A percentile compares a stretch with the other conserved stretches of the same genome.
Evolutionary conservation across 805 yeast genomes (phyloP).

Genomic region (Metschnikowia arizonensis): DNA sequence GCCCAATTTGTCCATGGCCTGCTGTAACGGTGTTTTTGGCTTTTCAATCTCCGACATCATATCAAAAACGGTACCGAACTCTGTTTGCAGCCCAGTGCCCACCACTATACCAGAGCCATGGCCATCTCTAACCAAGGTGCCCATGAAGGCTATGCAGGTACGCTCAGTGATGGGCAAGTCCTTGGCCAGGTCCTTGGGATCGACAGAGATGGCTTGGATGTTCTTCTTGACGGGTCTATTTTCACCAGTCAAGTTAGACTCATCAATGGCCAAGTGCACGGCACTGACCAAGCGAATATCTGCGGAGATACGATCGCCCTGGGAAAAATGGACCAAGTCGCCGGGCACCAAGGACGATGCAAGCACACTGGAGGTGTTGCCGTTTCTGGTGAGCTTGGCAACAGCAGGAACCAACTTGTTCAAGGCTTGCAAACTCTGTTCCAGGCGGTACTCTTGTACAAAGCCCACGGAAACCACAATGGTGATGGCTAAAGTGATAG

Average conservation of each 20-base stretch:
- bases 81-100: constrained; percentile 85
- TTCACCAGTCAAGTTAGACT: constrained; percentile 94
- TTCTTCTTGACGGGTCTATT: constrained; percentile 77
- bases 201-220: constrained; percentile 37
- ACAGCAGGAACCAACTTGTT: constrained; percentile 95
- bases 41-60: constrained; percentile 95
- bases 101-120: constrained; percentile 91
- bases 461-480: constrained; percentile 97
- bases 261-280: constrained; percentile 81
- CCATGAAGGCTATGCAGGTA: constrained; percentile 86
- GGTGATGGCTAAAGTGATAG: constrained; percentile 84
- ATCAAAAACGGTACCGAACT: constrained; percentile 90
- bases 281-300: constrained; percentile 80
- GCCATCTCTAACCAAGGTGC: constrained; percentile 94
- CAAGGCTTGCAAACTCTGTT: constrained; percentile 88
- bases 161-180: constrained; percentile 64
- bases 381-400: constrained; percentile 84
- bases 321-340: constrained; percentile 81
- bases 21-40: constrained; percentile 96
- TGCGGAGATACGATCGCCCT: constrained; percentile 97
- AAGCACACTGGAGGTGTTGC: constrained; percentile 70
- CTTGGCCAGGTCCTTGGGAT: constrained; percentile 18
- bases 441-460: constrained; percentile 95
- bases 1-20: constrained; percentile 93
- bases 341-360: constrained; percentile 94